These are phyloP conservation scores for Skeletonema menzelii DNA, from an alignment of 108 stramenopile genomes.

Conservation along the genomic window DNA sequence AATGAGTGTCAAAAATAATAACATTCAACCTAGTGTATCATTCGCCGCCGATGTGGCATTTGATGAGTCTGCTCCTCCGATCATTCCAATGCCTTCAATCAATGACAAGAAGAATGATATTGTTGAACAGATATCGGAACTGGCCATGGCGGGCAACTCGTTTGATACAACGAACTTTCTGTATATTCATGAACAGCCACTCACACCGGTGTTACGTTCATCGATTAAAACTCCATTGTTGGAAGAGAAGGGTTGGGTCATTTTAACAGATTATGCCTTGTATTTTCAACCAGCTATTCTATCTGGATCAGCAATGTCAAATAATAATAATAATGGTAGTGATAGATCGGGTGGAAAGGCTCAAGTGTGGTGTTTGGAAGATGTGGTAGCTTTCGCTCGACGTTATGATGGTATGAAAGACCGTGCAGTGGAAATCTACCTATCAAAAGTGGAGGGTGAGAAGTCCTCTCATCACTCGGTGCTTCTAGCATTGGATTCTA, in stretches of 20 bases:
- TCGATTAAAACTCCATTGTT: conserved; percentile 56
- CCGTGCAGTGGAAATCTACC: conserved; percentile 77
- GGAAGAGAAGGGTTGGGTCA: conserved; percentile 54
- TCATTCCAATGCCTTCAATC: conserved; percentile 21
- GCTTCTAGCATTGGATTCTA: conserved; percentile 68
- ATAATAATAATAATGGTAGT: background rate
- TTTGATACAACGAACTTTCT: conserved; percentile 69
- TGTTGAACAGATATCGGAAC: conserved; percentile 44
- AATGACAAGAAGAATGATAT: conserved; percentile 43
- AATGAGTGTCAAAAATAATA: background rate
- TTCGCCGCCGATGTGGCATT: conserved; percentile 29
- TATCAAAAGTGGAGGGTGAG: conserved; percentile 46
- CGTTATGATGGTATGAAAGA: conserved; percentile 80
- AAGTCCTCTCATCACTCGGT: conserved; percentile 39
- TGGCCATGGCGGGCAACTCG: conserved; percentile 56
- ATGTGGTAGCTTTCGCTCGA: conserved; percentile 70
- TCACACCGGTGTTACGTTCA: conserved; percentile 50
- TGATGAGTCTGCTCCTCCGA: conserved; percentile 23
- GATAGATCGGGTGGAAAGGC: conserved; percentile 8
- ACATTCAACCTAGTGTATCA: background rate
- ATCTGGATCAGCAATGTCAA: conserved; percentile 29
- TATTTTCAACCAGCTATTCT: conserved; percentile 71
- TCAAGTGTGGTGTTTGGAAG: conserved; percentile 47
- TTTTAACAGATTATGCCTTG: conserved; percentile 64
- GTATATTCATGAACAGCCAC: conserved; percentile 64